phyloP scores from a whole-genome alignment of 2,329 filamentous ascomycete species.

The Fusarium sp. region DNA sequence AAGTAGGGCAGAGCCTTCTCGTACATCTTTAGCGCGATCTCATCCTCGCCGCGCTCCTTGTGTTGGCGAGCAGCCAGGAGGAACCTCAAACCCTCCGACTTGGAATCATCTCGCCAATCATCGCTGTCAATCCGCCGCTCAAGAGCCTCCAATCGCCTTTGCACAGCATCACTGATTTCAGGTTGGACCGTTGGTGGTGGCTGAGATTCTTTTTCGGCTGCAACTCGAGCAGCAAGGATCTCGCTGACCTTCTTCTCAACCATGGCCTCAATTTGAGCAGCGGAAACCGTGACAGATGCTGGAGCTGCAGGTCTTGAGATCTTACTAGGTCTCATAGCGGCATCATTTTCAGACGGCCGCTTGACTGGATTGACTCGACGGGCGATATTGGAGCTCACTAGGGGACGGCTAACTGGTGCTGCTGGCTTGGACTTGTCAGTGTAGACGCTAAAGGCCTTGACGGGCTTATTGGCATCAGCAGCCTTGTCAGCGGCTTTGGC shows the following conservation, averaged over 20 bases:
- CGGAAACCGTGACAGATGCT: conserved; percentile 62
- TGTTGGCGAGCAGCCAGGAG: conserved; percentile 93
- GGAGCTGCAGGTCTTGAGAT: conserved; percentile 44
- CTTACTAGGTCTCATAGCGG: conserved; percentile 58
- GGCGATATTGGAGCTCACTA: conserved; percentile 47
- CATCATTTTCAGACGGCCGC: conserved; percentile 54
- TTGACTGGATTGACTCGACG: conserved; percentile 51
- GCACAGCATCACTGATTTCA: conserved; percentile 79
- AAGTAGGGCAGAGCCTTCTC: conserved; percentile 86
- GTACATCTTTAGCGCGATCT: conserved; percentile 84
- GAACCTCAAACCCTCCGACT: conserved; percentile 84
- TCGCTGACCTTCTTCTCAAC: conserved; percentile 93
- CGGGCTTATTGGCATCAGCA: conserved; percentile 66
- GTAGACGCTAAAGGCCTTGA: conserved; percentile 88
- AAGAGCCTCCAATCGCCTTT: conserved; percentile 81
- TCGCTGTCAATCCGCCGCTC: conserved; percentile 83
- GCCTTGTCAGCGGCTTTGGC: conserved; percentile 54
- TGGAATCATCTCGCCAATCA: conserved; percentile 70
- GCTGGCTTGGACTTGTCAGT: conserved; percentile 72
- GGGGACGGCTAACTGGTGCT: conserved; percentile 45
- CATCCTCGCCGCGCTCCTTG: conserved; percentile 82
- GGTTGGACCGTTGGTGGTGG: conserved; percentile 48
- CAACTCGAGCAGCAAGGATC: conserved; percentile 78
- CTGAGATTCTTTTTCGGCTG: conserved; percentile 55
- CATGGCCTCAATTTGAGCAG: conserved; percentile 85